Percentiles rank a stretch among this genome's conserved stretches.
Conservation (phyloP, 179 eudicot genomes). For the Beta lomatogona region DNA sequence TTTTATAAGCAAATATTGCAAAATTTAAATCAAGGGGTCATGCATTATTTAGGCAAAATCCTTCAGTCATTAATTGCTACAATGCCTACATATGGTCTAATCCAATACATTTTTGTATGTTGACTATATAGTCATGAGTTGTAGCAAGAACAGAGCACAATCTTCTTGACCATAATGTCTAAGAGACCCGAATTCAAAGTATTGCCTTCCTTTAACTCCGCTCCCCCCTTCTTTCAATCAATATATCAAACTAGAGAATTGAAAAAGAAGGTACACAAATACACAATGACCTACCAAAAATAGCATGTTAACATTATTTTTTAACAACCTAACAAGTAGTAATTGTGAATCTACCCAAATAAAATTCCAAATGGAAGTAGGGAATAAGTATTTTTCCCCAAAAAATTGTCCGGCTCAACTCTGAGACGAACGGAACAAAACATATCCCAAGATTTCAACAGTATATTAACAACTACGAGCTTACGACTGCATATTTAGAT, state of each 20-base stretch:
- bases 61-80: not conserved
- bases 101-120: not conserved
- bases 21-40: not conserved
- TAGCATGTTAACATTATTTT: not conserved
- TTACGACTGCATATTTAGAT: too few relatives aligned
- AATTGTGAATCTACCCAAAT: not conserved
- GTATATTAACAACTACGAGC: too few relatives aligned
- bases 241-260: not conserved
- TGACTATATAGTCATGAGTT: not conserved
- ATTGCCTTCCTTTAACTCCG: too few relatives aligned
- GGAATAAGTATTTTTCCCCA: too few relatives aligned
- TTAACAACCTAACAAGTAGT: not conserved
- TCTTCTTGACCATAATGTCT: too few relatives aligned
- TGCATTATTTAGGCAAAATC: not conserved
- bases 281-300: not conserved
- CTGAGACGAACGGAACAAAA: too few relatives aligned
- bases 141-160: too few relatives aligned
- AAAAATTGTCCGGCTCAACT: too few relatives aligned
- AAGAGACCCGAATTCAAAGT: too few relatives aligned
- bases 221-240: too few relatives aligned
- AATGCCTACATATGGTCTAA: not conserved
- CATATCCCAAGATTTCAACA: too few relatives aligned
- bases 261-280: not conserved
- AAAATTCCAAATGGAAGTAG: too few relatives aligned
- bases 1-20: not conserved